phyloP scores from a whole-genome alignment of 441 rosid genomes.

The Dalechampia spathulata region DNA sequence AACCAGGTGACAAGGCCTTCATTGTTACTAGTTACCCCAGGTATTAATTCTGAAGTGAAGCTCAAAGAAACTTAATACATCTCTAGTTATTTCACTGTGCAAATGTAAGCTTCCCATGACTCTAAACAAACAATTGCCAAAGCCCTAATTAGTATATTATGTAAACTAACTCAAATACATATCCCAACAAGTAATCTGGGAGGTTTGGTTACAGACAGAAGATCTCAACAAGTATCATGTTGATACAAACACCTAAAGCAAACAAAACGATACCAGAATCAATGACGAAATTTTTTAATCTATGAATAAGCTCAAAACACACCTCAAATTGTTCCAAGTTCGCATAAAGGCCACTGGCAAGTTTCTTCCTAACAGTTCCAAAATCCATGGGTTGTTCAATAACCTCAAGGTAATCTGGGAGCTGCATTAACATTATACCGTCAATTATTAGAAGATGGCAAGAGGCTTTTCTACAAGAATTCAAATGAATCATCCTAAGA shows the following conservation, averaged over 20 bases:
- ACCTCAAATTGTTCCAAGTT: constrained; percentile 85
- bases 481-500: background rate
- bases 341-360: constrained; percentile 47
- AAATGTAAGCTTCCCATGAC: background rate
- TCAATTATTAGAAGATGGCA: background rate
- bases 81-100: background rate
- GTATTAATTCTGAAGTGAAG: background rate
- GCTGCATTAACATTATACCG: constrained; percentile 39
- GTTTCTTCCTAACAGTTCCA: constrained; percentile 57
- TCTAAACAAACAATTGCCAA: too few relatives aligned
- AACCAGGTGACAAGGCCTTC: too few relatives aligned
- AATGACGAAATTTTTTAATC: too few relatives aligned
- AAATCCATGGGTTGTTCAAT: constrained; percentile 83
- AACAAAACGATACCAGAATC: too few relatives aligned
- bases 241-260: too few relatives aligned
- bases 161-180: too few relatives aligned
- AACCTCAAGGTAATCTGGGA: constrained; percentile 82
- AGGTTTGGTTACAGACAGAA: too few relatives aligned
- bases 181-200: too few relatives aligned
- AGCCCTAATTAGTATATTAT: too few relatives aligned
- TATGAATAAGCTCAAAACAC: constrained; percentile 15
- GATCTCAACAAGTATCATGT: too few relatives aligned
- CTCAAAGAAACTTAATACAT: background rate
- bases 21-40: too few relatives aligned
- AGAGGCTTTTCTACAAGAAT: background rate